Evolutionary conservation across 2,329 filamentous ascomycete species (phyloP).

Genomic region (Calonectria hongkongensis): DNA sequence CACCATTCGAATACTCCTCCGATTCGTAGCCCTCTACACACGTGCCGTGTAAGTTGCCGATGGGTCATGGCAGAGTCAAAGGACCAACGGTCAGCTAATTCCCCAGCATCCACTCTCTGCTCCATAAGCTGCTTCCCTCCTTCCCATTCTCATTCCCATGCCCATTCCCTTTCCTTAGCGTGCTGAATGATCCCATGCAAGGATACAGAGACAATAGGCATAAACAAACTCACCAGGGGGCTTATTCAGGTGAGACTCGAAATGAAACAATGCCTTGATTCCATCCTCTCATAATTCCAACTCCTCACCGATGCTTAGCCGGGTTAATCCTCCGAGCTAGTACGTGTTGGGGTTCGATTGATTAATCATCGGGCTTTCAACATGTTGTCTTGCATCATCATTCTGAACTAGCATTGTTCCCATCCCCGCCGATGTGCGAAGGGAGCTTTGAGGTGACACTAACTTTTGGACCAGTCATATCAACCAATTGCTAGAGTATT

Average conservation of each 20-base stretch:
- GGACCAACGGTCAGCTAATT: slow-evolving; percentile 3
- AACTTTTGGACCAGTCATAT: too few relatives aligned
- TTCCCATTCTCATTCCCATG: too few relatives aligned
- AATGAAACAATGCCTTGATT: slow-evolving; percentile 11
- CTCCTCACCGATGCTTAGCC: background rate
- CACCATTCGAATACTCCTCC: background rate
- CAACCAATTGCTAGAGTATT: too few relatives aligned
- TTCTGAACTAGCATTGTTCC: background rate
- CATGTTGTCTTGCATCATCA: slow-evolving; percentile 3
- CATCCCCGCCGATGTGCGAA: too few relatives aligned
- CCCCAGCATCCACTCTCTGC: background rate
- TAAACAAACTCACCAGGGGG: background rate
- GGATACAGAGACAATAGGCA: background rate
- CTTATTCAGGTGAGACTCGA: background rate
- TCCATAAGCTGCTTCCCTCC: background rate
- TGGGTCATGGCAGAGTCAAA: background rate
- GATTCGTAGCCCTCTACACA: slow-evolving; percentile 13
- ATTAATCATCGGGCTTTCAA: background rate
- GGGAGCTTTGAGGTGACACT: too few relatives aligned
- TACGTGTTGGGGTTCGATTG: background rate
- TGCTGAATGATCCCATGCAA: background rate
- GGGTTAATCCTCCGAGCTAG: background rate
- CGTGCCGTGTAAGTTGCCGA: slow-evolving; percentile 26
- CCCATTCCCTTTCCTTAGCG: too few relatives aligned
- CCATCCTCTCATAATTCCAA: background rate